Percentiles rank a stretch among this genome's conserved stretches.
Evolutionary conservation across 192 early-diverging fungal genomes (phyloP).

Genomic region (Mortierella claussenii): DNA sequence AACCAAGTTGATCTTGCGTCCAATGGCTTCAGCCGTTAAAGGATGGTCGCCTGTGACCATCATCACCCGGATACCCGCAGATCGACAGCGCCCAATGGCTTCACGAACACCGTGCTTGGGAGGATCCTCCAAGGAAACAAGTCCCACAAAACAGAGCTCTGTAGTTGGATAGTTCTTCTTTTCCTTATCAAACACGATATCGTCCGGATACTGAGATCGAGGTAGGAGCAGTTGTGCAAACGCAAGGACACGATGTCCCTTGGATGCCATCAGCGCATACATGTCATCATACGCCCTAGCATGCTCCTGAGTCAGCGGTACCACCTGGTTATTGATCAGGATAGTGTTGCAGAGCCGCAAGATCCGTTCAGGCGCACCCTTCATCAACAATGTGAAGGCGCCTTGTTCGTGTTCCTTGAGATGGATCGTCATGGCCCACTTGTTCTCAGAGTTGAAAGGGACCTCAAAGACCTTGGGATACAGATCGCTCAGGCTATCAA

Average conservation of each 20-base stretch:
- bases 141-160: slow-evolving; percentile 81
- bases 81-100: slow-evolving; percentile 91
- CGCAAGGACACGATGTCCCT: slow-evolving; percentile 95
- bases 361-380: slow-evolving; percentile 96
- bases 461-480: slow-evolving; percentile 94
- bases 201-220: slow-evolving; percentile 71
- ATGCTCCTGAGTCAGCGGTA: slow-evolving; percentile 75
- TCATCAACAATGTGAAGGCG: slow-evolving; percentile 85
- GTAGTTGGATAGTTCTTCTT: slow-evolving; percentile 75
- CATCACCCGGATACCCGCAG: slow-evolving; percentile 94
- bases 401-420: slow-evolving; percentile 74
- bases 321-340: slow-evolving; percentile 59
- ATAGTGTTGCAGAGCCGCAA: slow-evolving; percentile 83
- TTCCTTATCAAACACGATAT: slow-evolving; percentile 81
- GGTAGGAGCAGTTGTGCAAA: slow-evolving; percentile 85
- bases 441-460: slow-evolving; percentile 95
- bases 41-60: slow-evolving; percentile 99
- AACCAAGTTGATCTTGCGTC: slow-evolving; percentile 95
- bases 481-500: slow-evolving; percentile 73
- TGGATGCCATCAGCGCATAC: slow-evolving; percentile 89
- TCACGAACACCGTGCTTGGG: slow-evolving; percentile 98
- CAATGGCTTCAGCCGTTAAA: slow-evolving; percentile 95
- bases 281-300: slow-evolving; percentile 71
- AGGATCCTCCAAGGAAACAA: slow-evolving; percentile 92
- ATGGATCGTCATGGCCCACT: slow-evolving; percentile 94